Conservation (phyloP, 768 basidiomycete genomes). For the Sarcomyxa edulis region DNA sequence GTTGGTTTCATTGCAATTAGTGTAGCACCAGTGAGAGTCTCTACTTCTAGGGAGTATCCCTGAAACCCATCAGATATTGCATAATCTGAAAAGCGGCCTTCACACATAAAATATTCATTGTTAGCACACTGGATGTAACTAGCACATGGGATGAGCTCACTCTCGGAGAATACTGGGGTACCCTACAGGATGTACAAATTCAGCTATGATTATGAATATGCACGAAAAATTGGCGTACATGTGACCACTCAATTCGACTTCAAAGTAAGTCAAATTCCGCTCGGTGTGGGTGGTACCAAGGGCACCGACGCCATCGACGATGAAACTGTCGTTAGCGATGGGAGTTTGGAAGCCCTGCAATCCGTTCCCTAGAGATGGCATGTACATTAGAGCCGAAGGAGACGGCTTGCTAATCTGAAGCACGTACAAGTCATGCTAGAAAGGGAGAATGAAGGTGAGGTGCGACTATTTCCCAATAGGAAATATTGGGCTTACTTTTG, state of each 20-base stretch:
- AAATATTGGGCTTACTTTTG: slow-evolving; percentile 60
- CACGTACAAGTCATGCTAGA: slow-evolving; percentile 38
- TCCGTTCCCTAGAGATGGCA: slow-evolving; percentile 40
- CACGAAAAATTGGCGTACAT: slow-evolving; percentile 37
- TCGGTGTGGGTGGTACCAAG: slow-evolving; percentile 62
- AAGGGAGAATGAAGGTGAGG: neutral
- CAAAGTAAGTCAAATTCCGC: slow-evolving; percentile 61
- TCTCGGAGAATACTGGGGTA: slow-evolving; percentile 61
- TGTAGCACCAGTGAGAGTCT: too few relatives aligned
- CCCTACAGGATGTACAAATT: slow-evolving; percentile 27
- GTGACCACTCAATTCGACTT: slow-evolving; percentile 66
- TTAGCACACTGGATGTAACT: neutral
- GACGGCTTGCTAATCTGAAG: too few relatives aligned
- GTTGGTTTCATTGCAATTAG: too few relatives aligned
- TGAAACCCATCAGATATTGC: slow-evolving; percentile 63
- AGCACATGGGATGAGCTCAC: slow-evolving; percentile 30
- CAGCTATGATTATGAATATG: neutral
- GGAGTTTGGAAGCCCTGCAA: slow-evolving; percentile 71
- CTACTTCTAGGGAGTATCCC: slow-evolving; percentile 45
- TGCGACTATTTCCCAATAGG: neutral
- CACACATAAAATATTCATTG: slow-evolving; percentile 5
- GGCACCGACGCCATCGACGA: slow-evolving; percentile 67
- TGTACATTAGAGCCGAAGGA: too few relatives aligned
- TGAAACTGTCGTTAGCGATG: slow-evolving; percentile 58
- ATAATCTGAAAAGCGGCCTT: slow-evolving; percentile 68